A percentile compares a stretch with the other conserved stretches of the same genome.
Evolutionary conservation across 2,329 filamentous ascomycete genomes (phyloP).

Genomic region (Hortaea werneckii): DNA sequence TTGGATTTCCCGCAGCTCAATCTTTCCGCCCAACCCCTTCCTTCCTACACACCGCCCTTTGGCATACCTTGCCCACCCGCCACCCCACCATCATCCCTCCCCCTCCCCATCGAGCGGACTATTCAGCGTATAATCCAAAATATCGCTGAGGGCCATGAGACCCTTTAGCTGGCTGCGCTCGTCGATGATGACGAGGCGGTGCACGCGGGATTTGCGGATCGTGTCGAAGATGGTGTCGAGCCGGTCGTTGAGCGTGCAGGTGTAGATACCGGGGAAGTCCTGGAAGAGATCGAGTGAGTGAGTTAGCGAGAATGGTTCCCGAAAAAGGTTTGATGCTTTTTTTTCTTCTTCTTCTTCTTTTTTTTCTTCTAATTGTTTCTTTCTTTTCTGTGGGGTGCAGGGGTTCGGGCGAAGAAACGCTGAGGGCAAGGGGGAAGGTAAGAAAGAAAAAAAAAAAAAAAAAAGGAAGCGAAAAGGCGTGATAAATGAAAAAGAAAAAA

Average conservation of each 20-base stretch:
- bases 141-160: constrained; percentile 88
- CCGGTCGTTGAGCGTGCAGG: constrained; percentile 81
- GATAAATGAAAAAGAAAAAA: background rate
- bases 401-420: too few relatives aligned
- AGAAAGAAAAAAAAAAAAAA: constrained; percentile 9
- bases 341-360: background rate
- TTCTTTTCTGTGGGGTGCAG: too few relatives aligned
- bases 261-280: constrained; percentile 95
- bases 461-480: constrained; percentile 8
- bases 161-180: constrained; percentile 78
- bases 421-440: too few relatives aligned
- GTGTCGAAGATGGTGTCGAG: constrained; percentile 96
- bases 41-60: too few relatives aligned
- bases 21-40: too few relatives aligned
- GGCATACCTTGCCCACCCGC: background rate
- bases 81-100: constrained; percentile 2
- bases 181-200: constrained; percentile 86
- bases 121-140: constrained; percentile 79
- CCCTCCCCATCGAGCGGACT: constrained; percentile 21
- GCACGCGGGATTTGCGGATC: constrained; percentile 86
- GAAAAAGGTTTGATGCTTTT: too few relatives aligned
- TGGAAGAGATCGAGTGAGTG: constrained; percentile 17
- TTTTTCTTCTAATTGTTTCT: background rate
- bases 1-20: too few relatives aligned
- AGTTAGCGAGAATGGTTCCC: too few relatives aligned